These are phyloP conservation scores for Hippophae gyantsensis DNA, from an alignment of 306 rosid genomes.

Conservation along the genomic window DNA sequence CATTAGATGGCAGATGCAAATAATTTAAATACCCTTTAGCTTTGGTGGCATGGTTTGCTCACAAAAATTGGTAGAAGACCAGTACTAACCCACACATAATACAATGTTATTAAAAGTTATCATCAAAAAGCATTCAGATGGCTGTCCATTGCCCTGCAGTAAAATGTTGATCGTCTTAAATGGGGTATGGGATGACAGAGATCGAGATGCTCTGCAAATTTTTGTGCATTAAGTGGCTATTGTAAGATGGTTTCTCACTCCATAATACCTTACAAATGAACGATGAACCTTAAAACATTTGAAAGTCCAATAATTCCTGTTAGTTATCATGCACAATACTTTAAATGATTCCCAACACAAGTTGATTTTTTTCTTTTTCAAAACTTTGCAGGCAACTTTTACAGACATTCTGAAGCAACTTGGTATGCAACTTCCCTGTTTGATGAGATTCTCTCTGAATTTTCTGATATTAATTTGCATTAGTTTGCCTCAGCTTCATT, in stretches of 20 bases:
- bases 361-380: neutral
- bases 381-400: slow-evolving; percentile 82
- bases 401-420: slow-evolving; percentile 91
- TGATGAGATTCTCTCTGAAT: neutral
- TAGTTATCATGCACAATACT: neutral
- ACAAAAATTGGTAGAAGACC: too few species aligned
- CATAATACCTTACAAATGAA: neutral
- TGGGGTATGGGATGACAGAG: too few species aligned
- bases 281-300: neutral
- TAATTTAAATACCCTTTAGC: too few species aligned
- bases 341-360: neutral
- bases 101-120: too few species aligned
- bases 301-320: neutral
- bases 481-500: neutral
- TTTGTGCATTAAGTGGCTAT: neutral
- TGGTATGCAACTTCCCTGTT: slow-evolving; percentile 33
- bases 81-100: too few species aligned
- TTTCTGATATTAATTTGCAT: neutral
- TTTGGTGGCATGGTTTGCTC: too few species aligned
- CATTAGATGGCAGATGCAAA: neutral
- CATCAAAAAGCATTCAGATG: too few species aligned
- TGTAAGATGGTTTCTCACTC: neutral
- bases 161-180: too few species aligned
- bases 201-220: neutral
- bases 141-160: too few species aligned